Base-by-base conservation (phyloP, 176 grass and related monocot genomes). In the Carex myosuroides region DNA sequence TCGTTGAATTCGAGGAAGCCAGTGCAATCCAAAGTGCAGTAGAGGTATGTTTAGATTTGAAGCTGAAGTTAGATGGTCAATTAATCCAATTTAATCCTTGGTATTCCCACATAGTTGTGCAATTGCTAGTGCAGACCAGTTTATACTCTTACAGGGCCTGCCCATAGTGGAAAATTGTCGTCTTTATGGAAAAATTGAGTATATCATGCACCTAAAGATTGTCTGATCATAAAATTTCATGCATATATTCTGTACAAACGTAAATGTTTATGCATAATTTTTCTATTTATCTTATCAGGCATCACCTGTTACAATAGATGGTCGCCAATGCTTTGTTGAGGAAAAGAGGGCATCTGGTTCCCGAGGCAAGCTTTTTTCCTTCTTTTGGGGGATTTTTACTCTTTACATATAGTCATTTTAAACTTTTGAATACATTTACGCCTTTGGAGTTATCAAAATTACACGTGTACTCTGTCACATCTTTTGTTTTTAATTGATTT, bases 1-100 rank as follows among this genome's bases (percentile, higher is more conserved):
- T 99, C 84, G 93, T 99, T 50, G 93, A 94, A 74, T 99, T 99
- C 79, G 93, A 96, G 73, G 91, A 92, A 81, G 88, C 93, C n/a
- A 88, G 83, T 42, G 84, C 91, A 62, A 93, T 94, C 67, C 93
- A 96, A 91, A 89, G 81, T 58, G 97, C 97, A 82, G 87, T 91
- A 50, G 91, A 82, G 97, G 97, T 99, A 89, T 35, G 81, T 75
- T 71, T 77, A 17, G 59, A 41, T 80, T 68, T 6, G 54, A 57
- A 42, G 46, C 46, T 11, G 3, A 50, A 50, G 46, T 50, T 50
- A 50, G 46, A 81, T 3, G 37, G 73, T 78, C 22, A 78, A 18
- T 57, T 55, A 16, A 35, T 55, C 52, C 50, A 57, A 55, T 10
- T 78, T 56, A 78, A 26, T 52, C 57, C 24, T 52, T 7, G 8